Conservation (phyloP, 2,329 filamentous ascomycete genomes). For the Lecanosticta acicola region DNA sequence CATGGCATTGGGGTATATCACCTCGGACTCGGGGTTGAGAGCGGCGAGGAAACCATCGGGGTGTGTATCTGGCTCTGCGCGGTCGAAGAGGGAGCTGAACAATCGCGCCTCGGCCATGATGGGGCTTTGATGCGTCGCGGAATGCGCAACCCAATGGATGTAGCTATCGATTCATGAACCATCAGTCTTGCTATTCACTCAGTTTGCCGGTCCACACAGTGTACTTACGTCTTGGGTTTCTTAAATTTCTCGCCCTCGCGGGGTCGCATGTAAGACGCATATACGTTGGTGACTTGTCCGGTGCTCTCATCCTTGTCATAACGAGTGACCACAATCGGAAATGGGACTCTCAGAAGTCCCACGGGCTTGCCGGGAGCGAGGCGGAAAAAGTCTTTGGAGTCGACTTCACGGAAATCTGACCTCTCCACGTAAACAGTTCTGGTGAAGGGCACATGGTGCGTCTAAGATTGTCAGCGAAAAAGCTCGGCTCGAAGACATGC, state of each 20-base stretch:
- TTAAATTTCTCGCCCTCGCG: not conserved
- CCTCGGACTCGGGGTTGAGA: not conserved
- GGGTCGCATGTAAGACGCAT: not conserved
- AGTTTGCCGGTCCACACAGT: not conserved
- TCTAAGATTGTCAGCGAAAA: too few relatives aligned
- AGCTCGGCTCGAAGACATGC: too few relatives aligned
- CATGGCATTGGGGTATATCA: not conserved
- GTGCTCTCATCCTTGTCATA: not conserved
- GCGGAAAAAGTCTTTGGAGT: not conserved
- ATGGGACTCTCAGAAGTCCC: not conserved
- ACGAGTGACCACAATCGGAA: not conserved
- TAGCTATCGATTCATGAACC: not conserved
- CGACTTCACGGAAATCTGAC: not conserved
- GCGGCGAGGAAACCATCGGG: not conserved
- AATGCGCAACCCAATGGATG: not conserved
- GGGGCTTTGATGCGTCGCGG: not conserved
- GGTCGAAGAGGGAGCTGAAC: not conserved
- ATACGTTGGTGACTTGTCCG: not conserved
- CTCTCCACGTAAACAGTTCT: not conserved
- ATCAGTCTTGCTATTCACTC: not conserved
- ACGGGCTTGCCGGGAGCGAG: not conserved
- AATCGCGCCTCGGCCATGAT: not conserved
- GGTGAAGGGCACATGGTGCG: not conserved
- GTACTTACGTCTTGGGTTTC: not conserved
- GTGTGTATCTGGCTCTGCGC: not conserved